Base-by-base conservation (phyloP, 805 yeast species). In the Kodamaea leandrae region DNA sequence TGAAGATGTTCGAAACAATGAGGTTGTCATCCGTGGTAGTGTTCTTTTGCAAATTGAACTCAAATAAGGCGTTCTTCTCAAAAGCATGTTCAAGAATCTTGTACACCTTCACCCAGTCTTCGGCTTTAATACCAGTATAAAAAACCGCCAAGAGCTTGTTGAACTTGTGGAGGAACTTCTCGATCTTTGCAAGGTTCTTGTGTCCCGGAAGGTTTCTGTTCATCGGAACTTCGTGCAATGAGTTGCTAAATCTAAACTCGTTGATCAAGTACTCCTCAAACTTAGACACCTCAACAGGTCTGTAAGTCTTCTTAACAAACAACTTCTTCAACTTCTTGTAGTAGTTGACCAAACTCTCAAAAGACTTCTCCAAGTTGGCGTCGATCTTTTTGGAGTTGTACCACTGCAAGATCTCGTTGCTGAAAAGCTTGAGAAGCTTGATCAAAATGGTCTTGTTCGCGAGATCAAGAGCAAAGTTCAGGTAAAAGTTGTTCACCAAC, bases 81-180 rank as follows among this genome's bases (percentile, higher is more conserved):
- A 82, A 77, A 44, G 83, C 82, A 23, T 77, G 66, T 56, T 90
- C 96, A 33, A 91, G 61, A 1, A 82, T 63, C 53, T 87, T 91
- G 57, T 78, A 85, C 3, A 83, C 76, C 41, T 75, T 74, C 38
- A 87, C 68, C 96, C 97, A 91, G 51, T 90, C 95, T 45, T 76
- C 77, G 9, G 79, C 60, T 9, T 78, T 72, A 24, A 83, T 73
- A 8, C 78, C 73, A 19, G 64, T 67, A 55, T 83, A 80, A 23
- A 83, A 68, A 3, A 76, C 73, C 2, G 75, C 66, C 19, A 86
- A 72, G 5, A 86, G 65, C 13, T 70, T 66, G 60, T 90, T 91
- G 44, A 90, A 60, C 34, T 74, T 73, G 41, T 74, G 75, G 16
- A 87, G 68, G 61, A 86, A 83, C 36, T 68, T 64, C 44, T 82